Conservation (phyloP, 2,329 filamentous ascomycete species). For the Sclerotinia minor region DNA sequence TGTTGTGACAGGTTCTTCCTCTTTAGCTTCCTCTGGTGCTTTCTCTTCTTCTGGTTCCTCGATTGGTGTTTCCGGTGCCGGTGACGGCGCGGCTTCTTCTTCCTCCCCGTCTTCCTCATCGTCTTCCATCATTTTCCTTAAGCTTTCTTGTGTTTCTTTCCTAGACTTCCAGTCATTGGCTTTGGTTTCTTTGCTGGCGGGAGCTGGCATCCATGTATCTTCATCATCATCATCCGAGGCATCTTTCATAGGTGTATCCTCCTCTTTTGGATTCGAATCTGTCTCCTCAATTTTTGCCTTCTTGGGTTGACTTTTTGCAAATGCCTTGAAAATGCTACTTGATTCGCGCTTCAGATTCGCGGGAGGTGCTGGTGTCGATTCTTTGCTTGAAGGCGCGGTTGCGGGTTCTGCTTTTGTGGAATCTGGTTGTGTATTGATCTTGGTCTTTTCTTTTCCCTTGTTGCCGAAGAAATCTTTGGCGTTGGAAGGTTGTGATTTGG, state of each 20-base stretch:
- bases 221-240: constrained; percentile 59
- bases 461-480: constrained; percentile 43
- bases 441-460: constrained; percentile 41
- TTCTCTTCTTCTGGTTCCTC: constrained; percentile 44
- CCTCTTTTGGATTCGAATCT: constrained; percentile 48
- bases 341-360: constrained; percentile 56
- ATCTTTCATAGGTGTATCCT: constrained; percentile 56
- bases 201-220: constrained; percentile 44
- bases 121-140: constrained; percentile 76
- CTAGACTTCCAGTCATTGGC: constrained; percentile 47
- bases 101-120: constrained; percentile 55
- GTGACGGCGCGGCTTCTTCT: constrained; percentile 46
- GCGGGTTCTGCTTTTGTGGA: constrained; percentile 26
- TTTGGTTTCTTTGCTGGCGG: constrained; percentile 39
- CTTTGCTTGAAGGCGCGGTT: constrained; percentile 33
- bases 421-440: constrained; percentile 22
- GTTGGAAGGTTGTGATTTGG: constrained; percentile 36
- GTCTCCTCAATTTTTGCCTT: constrained; percentile 52
- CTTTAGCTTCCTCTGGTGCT: constrained; percentile 46
- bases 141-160: constrained; percentile 64
- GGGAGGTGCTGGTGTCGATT: constrained; percentile 35
- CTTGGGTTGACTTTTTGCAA: constrained; percentile 69
- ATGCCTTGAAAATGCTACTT: constrained; percentile 73
- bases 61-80: constrained; percentile 26
- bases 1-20: constrained; percentile 48